These are phyloP conservation scores for Mortierella sp. DNA, from an alignment of 371 early-diverging fungal species.

Conservation along the genomic window DNA sequence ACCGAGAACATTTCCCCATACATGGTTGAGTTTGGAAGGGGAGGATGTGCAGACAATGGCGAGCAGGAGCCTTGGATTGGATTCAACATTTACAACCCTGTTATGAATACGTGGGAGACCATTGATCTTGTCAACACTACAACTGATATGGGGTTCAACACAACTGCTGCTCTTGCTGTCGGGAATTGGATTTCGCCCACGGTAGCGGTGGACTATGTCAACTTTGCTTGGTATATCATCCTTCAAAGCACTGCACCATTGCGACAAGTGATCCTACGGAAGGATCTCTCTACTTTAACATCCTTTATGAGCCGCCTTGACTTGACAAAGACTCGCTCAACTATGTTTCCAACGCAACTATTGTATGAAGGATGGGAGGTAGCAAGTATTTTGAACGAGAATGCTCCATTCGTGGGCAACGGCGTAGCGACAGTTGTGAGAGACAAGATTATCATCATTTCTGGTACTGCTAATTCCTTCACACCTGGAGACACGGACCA, in stretches of 20 bases:
- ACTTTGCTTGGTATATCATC: constrained; percentile 47
- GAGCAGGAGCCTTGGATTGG: constrained; percentile 38
- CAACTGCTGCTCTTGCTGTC: not conserved
- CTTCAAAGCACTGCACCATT: constrained; percentile 46
- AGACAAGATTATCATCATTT: constrained; percentile 36
- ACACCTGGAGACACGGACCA: constrained; percentile 36
- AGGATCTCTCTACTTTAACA: constrained; percentile 31
- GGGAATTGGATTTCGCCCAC: constrained; percentile 46
- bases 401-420: constrained; percentile 44
- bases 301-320: constrained; percentile 34
- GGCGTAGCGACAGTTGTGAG: constrained; percentile 40
- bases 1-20: constrained; percentile 39
- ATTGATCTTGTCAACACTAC: constrained; percentile 36
- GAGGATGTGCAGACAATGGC: constrained; percentile 39
- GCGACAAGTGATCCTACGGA: constrained; percentile 44
- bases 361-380: constrained; percentile 38
- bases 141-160: constrained; percentile 23
- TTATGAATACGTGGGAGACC: constrained; percentile 45
- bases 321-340: constrained; percentile 30
- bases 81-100: constrained; percentile 45
- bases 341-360: constrained; percentile 30
- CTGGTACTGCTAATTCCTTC: constrained; percentile 52
- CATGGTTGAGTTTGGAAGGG: constrained; percentile 50
- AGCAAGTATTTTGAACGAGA: constrained; percentile 31
- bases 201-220: constrained; percentile 31